These are phyloP conservation scores for Cystoderma amianthinum DNA, from an alignment of 768 basidiomycete genomes.

Conservation along the genomic window DNA sequence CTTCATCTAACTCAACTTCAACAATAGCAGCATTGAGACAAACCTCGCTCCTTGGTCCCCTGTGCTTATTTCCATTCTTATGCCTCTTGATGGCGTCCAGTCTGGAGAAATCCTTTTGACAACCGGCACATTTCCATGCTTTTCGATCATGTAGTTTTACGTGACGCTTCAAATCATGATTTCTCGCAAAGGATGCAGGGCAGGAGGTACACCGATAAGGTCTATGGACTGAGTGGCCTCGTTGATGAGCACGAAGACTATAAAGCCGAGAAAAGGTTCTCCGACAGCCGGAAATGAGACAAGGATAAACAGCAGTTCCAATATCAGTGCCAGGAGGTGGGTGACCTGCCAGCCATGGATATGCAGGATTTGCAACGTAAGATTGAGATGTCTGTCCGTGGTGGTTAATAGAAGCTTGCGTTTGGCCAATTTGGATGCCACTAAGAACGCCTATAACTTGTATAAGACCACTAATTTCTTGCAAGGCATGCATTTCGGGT, in stretches of 20 bases:
- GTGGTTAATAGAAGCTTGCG: slow-evolving; percentile 23
- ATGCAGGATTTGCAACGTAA: too few species aligned
- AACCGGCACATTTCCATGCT: slow-evolving; percentile 70
- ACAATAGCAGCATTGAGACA: slow-evolving; percentile 54
- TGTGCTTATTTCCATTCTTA: slow-evolving; percentile 49
- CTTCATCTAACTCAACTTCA: slow-evolving; percentile 48
- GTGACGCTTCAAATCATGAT: slow-evolving; percentile 80
- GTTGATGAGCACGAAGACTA: slow-evolving; percentile 66
- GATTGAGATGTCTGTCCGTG: slow-evolving; percentile 20
- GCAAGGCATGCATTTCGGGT: slow-evolving; percentile 48
- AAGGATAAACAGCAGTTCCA: slow-evolving; percentile 76
- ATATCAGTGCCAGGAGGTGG: slow-evolving; percentile 35
- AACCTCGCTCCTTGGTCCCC: slow-evolving; percentile 40
- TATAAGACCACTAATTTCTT: slow-evolving; percentile 76
- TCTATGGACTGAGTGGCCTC: slow-evolving; percentile 55
- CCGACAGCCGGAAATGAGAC: slow-evolving; percentile 54
- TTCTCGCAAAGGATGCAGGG: slow-evolving; percentile 71
- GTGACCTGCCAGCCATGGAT: slow-evolving; percentile 26
- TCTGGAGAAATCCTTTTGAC: slow-evolving; percentile 68
- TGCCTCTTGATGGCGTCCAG: slow-evolving; percentile 77
- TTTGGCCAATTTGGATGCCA: slow-evolving; percentile 61
- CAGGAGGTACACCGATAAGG: slow-evolving; percentile 61
- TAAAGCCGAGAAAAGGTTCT: slow-evolving; percentile 69
- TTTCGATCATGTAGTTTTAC: slow-evolving; percentile 63
- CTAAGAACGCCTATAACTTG: slow-evolving; percentile 79